Evolutionary conservation across 2,329 filamentous ascomycete genomes (phyloP).

Genomic region (Anisogramma anomala): DNA sequence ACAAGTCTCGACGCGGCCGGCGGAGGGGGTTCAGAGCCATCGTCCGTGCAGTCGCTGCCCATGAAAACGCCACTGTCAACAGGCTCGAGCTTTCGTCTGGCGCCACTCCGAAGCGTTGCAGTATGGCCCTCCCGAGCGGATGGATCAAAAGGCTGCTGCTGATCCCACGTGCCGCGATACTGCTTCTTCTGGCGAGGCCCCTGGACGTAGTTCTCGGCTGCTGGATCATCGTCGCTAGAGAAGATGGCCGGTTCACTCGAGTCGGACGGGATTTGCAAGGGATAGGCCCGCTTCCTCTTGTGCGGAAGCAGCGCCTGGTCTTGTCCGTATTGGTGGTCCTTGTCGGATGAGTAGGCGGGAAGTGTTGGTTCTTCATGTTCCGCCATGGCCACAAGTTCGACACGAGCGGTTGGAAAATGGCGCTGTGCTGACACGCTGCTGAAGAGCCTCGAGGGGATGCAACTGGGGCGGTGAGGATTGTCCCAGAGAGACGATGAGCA

Average conservation of each 20-base stretch:
- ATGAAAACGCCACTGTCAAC: conserved; percentile 57
- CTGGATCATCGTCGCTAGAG: conserved; percentile 60
- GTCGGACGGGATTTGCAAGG: conserved; percentile 35
- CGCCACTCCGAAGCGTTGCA: not conserved
- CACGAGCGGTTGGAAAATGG: no score
- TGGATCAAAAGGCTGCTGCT: conserved; percentile 37
- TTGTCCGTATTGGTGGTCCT: conserved; percentile 24
- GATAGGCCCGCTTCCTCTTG: conserved; percentile 29
- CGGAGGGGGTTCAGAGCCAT: conserved; percentile 25
- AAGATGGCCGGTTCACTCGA: conserved; percentile 63
- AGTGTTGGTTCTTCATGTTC: conserved; percentile 31
- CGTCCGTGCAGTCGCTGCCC: conserved; percentile 44
- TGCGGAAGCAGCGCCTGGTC: conserved; percentile 28
- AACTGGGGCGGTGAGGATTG: not conserved
- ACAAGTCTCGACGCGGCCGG: not conserved
- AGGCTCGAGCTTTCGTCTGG: conserved; percentile 43
- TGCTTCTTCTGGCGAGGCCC: conserved; percentile 47
- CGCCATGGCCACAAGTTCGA: conserved; percentile 25
- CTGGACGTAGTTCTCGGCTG: conserved; percentile 51
- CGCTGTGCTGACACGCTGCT: no score
- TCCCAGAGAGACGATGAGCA: no score
- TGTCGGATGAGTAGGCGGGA: conserved; percentile 25
- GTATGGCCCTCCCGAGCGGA: conserved; percentile 11
- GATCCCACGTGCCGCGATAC: conserved; percentile 58
- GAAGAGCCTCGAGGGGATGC: not conserved